These are phyloP conservation scores for Phytophthora citricola DNA, from an alignment of 352 stramenopile species.

Conservation along the genomic window DNA sequence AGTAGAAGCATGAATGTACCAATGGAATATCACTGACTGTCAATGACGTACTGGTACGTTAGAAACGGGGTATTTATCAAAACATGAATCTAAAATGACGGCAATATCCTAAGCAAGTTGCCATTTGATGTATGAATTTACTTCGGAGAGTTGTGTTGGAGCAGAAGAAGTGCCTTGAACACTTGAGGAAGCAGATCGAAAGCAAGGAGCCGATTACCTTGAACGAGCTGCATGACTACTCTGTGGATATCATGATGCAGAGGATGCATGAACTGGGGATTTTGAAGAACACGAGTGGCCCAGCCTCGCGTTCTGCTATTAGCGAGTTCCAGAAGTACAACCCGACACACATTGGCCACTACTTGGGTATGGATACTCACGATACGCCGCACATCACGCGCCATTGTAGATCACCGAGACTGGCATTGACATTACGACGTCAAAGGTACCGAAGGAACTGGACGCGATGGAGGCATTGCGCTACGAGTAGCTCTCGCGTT, in stretches of 20 bases:
- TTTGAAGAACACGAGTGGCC: constrained; percentile 40
- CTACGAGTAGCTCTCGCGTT: constrained; percentile 34
- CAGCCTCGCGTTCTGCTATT: constrained; percentile 43
- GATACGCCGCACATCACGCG: constrained; percentile 81
- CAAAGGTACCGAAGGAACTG: constrained; percentile 75
- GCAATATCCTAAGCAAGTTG: no score
- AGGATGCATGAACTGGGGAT: constrained; percentile 72
- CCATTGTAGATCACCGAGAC: no score
- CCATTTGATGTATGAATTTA: no score
- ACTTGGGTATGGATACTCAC: constrained; percentile 86
- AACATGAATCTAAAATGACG: no score
- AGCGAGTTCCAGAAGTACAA: constrained; percentile 85
- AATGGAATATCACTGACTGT: no score
- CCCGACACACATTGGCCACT: constrained; percentile 85
- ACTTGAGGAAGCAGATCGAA: constrained; percentile 57
- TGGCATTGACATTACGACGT: constrained; percentile 80
- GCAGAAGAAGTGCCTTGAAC: constrained; percentile 73
- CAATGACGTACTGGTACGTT: no score
- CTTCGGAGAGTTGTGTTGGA: constrained; percentile 83
- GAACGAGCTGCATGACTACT: constrained; percentile 80
- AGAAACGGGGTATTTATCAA: no score
- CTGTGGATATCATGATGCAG: constrained; percentile 74
- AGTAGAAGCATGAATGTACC: no score
- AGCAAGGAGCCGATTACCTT: constrained; percentile 62
- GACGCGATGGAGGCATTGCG: constrained; percentile 71